These are phyloP conservation scores for Stromatinia cepivora DNA, from an alignment of 2,329 filamentous ascomycete genomes.

Conservation along the genomic window DNA sequence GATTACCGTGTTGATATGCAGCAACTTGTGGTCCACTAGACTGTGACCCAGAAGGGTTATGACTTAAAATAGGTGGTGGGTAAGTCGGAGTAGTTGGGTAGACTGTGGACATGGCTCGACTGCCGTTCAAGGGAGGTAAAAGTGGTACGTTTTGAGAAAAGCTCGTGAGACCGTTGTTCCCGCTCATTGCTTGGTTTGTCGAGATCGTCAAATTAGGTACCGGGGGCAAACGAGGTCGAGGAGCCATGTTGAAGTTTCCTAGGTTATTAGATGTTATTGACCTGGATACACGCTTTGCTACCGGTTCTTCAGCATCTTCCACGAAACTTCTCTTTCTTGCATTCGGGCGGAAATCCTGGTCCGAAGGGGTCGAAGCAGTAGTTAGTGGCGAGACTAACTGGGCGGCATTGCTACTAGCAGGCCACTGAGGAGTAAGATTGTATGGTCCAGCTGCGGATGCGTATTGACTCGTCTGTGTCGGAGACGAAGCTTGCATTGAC, in stretches of 20 bases:
- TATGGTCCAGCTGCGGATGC: constrained; percentile 33
- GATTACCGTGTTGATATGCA: constrained; percentile 16
- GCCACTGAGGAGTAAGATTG: constrained; percentile 39
- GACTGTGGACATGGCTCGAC: constrained; percentile 73
- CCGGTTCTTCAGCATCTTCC: constrained; percentile 53
- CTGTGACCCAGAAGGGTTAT: constrained; percentile 36
- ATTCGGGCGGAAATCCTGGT: constrained; percentile 41
- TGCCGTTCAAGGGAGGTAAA: constrained; percentile 36
- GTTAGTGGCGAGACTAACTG: constrained; percentile 34
- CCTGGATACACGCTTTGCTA: constrained; percentile 50
- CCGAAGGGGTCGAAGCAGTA: constrained; percentile 42
- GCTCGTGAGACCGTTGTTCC: constrained; percentile 29
- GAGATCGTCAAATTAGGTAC: constrained; percentile 65
- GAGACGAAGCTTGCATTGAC: constrained; percentile 52
- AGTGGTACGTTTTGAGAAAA: constrained; percentile 36
- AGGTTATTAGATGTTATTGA: constrained; percentile 21
- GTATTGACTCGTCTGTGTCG: constrained; percentile 44
- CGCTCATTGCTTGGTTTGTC: constrained; percentile 37
- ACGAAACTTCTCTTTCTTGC: constrained; percentile 60
- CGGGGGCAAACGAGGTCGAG: constrained; percentile 56
- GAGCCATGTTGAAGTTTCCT: constrained; percentile 25
- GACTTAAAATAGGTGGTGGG: constrained; percentile 46
- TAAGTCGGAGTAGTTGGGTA: constrained; percentile 59
- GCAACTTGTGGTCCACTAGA: constrained; percentile 16
- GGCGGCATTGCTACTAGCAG: constrained; percentile 44